phyloP scores from a whole-genome alignment of 768 basidiomycete genomes.

The Mycena rosella region DNA sequence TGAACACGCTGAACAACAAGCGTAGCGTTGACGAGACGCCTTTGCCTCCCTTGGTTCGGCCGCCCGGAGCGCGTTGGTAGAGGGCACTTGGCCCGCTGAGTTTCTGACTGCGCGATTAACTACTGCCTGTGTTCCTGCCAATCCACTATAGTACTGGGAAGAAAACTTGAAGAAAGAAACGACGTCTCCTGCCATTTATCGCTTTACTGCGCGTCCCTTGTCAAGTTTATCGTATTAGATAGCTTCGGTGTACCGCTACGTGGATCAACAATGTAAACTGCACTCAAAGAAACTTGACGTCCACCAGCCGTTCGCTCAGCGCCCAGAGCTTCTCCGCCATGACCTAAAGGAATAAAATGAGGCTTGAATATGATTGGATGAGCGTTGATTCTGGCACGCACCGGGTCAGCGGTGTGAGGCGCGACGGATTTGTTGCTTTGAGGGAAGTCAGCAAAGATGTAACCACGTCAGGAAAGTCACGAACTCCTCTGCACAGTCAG shows the following conservation, averaged over 20 bases:
- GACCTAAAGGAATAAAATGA: background rate
- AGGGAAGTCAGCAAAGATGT: too few relatives aligned
- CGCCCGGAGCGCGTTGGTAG: background rate
- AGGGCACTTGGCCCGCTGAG: background rate
- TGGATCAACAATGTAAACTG: background rate
- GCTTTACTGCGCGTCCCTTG: too few relatives aligned
- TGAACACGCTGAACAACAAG: background rate
- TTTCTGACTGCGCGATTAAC: too few relatives aligned
- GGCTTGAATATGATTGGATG: too few relatives aligned
- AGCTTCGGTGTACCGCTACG: too few relatives aligned
- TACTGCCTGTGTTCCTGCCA: too few relatives aligned
- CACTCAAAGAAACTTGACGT: constrained; percentile 27
- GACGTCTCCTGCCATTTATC: too few relatives aligned
- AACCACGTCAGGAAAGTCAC: too few relatives aligned
- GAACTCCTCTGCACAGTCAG: constrained; percentile 10
- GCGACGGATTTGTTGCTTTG: constrained; percentile 16
- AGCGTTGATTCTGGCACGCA: too few relatives aligned
- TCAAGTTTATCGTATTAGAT: too few relatives aligned
- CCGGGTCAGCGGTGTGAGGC: constrained; percentile 24
- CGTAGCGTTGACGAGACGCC: background rate
- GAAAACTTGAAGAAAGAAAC: too few relatives aligned
- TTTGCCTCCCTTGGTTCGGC: background rate
- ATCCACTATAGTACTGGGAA: too few relatives aligned
- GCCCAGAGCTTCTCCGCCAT: constrained; percentile 29
- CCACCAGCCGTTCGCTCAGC: constrained; percentile 29